A percentile compares a stretch with the other conserved stretches of the same genome.
Conservation (phyloP, 2,329 filamentous ascomycete species). For the Fusarium sp. region DNA sequence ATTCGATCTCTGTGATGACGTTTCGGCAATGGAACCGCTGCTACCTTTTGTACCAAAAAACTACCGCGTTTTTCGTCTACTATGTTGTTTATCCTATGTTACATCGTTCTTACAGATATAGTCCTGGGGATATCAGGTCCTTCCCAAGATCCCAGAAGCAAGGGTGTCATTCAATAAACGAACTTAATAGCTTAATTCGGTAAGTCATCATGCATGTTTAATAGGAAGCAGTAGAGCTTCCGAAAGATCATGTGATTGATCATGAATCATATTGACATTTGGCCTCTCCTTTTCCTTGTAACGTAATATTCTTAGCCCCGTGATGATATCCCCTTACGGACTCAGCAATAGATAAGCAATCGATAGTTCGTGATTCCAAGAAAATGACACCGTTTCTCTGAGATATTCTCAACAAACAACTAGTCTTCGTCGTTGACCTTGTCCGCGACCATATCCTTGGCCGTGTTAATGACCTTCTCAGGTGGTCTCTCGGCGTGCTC, state of each 20-base stretch:
- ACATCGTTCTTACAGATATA: background rate
- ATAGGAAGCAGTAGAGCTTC: slow-evolving; percentile 19
- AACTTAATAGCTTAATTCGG: slow-evolving; percentile 26
- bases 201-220: slow-evolving; percentile 25
- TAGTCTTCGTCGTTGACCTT: slow-evolving; percentile 66
- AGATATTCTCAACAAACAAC: background rate
- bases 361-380: slow-evolving; percentile 3
- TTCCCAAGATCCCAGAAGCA: background rate
- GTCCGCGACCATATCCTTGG: slow-evolving; percentile 64
- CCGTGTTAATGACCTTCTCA: slow-evolving; percentile 63
- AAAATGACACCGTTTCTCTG: background rate
- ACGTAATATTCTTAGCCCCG: slow-evolving; percentile 2
- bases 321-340: background rate
- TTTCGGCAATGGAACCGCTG: background rate
- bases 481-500: slow-evolving; percentile 59
- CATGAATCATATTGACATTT: slow-evolving; percentile 38
- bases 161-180: background rate
- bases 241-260: slow-evolving; percentile 37
- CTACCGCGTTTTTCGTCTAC: background rate
- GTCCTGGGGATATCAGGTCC: background rate
- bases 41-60: background rate
- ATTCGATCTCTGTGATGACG: background rate
- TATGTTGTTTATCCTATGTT: background rate
- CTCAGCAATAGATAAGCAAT: background rate
- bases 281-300: slow-evolving; percentile 18